Conservation (phyloP, 345 rosid genomes). For the Citrus sinensis region DVS_A1.0 CM039165.1:5856001-5856500, state of each 20-base stretch:
- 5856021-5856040: neutral
- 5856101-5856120: no score
- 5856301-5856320: no score
- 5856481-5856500: no score
- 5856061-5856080: neutral
- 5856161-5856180: neutral
- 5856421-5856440: no score
- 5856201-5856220: neutral
- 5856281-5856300: neutral
- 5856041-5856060: neutral
- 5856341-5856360: no score
- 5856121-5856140: neutral
- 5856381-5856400: no score
- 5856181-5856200: neutral
- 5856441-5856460: no score
- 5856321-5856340: no score
- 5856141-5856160: neutral
- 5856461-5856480: no score
- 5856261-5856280: neutral
- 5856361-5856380: no score
- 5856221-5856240: neutral
- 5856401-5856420: no score
- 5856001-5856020: neutral
- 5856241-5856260: neutral
- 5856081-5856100: neutral